phyloP scores from a whole-genome alignment of 1,284 basidiomycete genomes.

The Leucoagaricus sp. region DNA sequence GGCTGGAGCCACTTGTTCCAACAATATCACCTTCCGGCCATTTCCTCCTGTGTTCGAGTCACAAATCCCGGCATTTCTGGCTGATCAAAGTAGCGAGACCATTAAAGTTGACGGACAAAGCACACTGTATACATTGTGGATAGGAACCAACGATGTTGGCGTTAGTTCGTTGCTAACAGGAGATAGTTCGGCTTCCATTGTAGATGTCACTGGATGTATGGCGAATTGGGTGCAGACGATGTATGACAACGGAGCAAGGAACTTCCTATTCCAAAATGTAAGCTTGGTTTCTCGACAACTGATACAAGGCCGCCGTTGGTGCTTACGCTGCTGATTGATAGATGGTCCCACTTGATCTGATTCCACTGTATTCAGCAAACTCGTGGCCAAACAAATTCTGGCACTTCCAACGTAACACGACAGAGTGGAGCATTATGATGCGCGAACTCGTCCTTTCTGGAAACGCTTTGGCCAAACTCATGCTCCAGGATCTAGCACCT shows the following conservation, averaged over 20 bases:
- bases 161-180: conserved; percentile 40
- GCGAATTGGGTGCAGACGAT: conserved; percentile 46
- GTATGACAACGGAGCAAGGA: conserved; percentile 42
- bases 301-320: background rate
- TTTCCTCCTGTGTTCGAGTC: conserved; percentile 44
- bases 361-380: conserved; percentile 41
- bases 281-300: conserved; percentile 16
- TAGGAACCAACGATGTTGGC: conserved; percentile 49
- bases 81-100: conserved; percentile 28
- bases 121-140: conserved; percentile 47
- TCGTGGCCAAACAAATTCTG: conserved; percentile 48
- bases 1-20: conserved; percentile 47
- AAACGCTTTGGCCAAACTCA: conserved; percentile 42
- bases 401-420: conserved; percentile 45
- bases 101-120: conserved; percentile 31
- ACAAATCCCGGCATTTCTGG: conserved; percentile 41
- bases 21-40: conserved; percentile 43
- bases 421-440: conserved; percentile 52
- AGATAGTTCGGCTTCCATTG: conserved; percentile 26
- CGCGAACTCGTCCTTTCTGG: conserved; percentile 43
- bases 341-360: conserved; percentile 51
- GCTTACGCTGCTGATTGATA: conserved; percentile 18
- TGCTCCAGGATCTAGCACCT: conserved; percentile 42
- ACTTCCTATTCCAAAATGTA: conserved; percentile 50
- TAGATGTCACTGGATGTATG: conserved; percentile 44